Conservation (phyloP, 1,284 basidiomycete species). For the Malassezia vespertilionis region DNA sequence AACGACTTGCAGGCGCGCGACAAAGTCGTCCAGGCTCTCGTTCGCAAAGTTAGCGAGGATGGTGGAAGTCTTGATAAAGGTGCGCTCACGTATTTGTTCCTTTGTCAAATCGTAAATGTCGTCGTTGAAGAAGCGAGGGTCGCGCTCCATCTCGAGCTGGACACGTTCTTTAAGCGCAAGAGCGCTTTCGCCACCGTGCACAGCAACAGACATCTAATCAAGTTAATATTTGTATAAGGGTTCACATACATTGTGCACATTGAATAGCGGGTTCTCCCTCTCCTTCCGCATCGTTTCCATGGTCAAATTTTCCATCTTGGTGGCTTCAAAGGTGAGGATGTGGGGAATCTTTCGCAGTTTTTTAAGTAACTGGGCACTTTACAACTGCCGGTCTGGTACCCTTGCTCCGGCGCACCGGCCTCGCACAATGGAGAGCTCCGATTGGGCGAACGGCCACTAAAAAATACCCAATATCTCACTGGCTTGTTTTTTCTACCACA, state of each 20-base stretch:
- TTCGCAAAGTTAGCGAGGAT: constrained; percentile 41
- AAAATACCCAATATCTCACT: too few species aligned
- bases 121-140: constrained; percentile 52
- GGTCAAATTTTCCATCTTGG: constrained; percentile 31
- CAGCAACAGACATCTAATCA: constrained; percentile 46
- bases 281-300: constrained; percentile 49
- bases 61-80: constrained; percentile 26
- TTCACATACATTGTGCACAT: constrained; percentile 48
- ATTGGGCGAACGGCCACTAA: too few species aligned
- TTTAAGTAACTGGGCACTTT: too few species aligned
- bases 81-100: constrained; percentile 51
- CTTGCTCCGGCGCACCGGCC: too few species aligned
- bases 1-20: constrained; percentile 52
- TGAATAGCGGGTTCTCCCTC: constrained; percentile 52
- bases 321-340: too few species aligned
- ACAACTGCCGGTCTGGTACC: too few species aligned
- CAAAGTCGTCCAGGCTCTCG: constrained; percentile 49
- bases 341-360: too few species aligned
- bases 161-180: constrained; percentile 43
- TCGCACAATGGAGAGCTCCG: too few species aligned
- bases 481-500: too few species aligned
- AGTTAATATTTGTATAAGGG: background rate
- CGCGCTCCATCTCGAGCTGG: constrained; percentile 52
- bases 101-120: constrained; percentile 55
- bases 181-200: constrained; percentile 47